Evolutionary conservation across 257 asterid species (phyloP), one percentile per base, ranked within the genome.

Genomic region (Striga asiatica): DNA sequence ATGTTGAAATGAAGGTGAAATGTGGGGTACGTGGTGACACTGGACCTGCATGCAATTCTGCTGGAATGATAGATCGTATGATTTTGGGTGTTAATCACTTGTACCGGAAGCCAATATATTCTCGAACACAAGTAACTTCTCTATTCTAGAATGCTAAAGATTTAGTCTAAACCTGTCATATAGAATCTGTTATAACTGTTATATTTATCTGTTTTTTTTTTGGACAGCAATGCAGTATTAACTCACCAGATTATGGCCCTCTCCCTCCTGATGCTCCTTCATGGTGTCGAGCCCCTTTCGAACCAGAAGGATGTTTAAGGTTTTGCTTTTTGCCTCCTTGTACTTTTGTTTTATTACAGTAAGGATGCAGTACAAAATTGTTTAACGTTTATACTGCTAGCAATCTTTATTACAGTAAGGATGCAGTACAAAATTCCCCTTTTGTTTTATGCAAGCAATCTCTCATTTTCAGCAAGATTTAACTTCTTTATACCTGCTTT

Each of bases 271-370:
- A 66, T 67, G 81, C 89, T 70, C 89, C 94, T 35, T 72, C 86
- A 23, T 83, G 93, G 93, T 83, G 93, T 53, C 80, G 53, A 63
- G 85, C 89, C 52, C 89, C 93, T 43, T 83, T 80, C 6, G 89
- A 83, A 39, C 94, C 94, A 5, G 94, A 83, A 76, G 94, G 94
- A 47, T 61, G 76, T 37, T 65, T 83, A 67, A 83, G 93, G 93
- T 83, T 60, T 72, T 53, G n/a, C n/a, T 7, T 46, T 65, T 49
- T 42, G 29, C 66, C 21, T 50, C 46, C 43, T 52, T 46, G 12
- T 49, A 46, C 48, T 55, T 38, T 21, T 37, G 27, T 60, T 38
- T 43, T 17, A 34, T 32, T 58, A 8, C 52, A 50, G 12, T 39
- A n/a, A n/a, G n/a, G n/a, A n/a, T n/a, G n/a, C n/a, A n/a, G n/a